phyloP scores from a whole-genome alignment of 1,284 basidiomycete species.

The Thecaphora thlaspeos region DNA sequence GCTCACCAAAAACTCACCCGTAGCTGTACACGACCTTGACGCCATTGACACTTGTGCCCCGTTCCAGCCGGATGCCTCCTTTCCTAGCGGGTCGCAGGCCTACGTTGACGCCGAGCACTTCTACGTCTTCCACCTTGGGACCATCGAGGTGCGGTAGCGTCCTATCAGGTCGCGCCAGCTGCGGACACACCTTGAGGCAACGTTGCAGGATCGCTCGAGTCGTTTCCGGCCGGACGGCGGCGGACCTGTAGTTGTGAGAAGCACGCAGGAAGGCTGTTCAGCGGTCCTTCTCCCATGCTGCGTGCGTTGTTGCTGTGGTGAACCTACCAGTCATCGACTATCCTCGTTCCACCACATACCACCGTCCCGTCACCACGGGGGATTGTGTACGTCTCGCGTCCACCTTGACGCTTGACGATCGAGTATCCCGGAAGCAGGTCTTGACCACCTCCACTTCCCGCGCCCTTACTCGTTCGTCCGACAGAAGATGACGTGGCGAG shows the following conservation, averaged over 20 bases:
- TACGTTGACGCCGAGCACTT: slow-evolving; percentile 36
- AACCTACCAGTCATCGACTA: slow-evolving; percentile 32
- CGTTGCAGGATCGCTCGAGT: slow-evolving; percentile 36
- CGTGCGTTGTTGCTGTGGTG: no score
- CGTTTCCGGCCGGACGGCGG: slow-evolving; percentile 11
- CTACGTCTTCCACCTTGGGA: slow-evolving; percentile 22
- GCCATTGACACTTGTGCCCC: slow-evolving; percentile 6
- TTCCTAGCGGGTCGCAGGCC: slow-evolving; percentile 40
- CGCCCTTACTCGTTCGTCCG: no score
- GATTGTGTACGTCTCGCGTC: slow-evolving; percentile 44
- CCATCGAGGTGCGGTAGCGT: neutral
- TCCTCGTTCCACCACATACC: slow-evolving; percentile 45
- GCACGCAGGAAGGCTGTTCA: no score
- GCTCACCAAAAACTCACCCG: slow-evolving; percentile 11
- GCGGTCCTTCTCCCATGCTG: no score
- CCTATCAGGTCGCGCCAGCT: slow-evolving; percentile 13
- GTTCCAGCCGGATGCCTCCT: slow-evolving; percentile 35
- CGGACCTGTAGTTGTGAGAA: neutral
- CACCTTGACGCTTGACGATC: slow-evolving; percentile 22
- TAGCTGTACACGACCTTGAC: slow-evolving; percentile 26
- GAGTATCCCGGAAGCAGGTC: slow-evolving; percentile 16
- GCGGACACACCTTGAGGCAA: slow-evolving; percentile 25
- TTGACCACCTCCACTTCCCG: neutral
- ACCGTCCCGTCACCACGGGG: slow-evolving; percentile 44
- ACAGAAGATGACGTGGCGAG: no score